A percentile compares a stretch with the other conserved stretches of the same genome.
Conservation (phyloP, 2,329 filamentous ascomycete genomes). For the Calonectria pauciramosa region DNA sequence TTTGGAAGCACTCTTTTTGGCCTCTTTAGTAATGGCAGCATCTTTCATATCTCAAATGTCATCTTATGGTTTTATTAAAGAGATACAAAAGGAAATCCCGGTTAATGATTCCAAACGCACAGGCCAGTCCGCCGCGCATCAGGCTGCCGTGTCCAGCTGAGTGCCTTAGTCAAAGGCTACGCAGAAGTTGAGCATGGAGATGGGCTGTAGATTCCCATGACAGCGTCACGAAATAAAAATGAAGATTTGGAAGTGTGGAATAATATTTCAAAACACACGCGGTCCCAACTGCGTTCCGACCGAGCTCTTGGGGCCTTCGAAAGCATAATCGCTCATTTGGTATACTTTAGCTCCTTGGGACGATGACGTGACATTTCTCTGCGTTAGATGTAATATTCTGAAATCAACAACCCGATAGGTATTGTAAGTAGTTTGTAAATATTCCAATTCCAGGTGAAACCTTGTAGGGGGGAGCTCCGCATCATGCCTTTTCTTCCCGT, state of each 20-base stretch:
- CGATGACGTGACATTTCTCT: neutral
- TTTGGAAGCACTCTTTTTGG: neutral
- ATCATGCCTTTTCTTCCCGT: neutral
- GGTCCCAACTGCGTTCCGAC: neutral
- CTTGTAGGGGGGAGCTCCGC: neutral
- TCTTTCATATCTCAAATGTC: neutral
- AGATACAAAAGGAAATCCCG: neutral
- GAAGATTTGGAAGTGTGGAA: neutral
- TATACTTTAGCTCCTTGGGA: neutral
- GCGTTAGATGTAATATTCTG: neutral
- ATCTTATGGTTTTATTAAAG: neutral
- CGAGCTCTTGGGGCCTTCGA: neutral
- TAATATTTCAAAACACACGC: neutral
- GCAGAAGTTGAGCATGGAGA: neutral
- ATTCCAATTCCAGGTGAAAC: neutral
- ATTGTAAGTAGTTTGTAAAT: neutral
- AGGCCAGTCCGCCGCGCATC: neutral
- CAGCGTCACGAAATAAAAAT: neutral
- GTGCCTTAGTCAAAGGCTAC: neutral
- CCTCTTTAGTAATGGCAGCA: neutral
- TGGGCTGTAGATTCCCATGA: neutral
- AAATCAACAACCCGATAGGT: neutral
- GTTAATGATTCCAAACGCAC: neutral
- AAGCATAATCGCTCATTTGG: neutral
- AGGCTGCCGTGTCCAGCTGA: neutral